A percentile compares a stretch with the other conserved stretches of the same genome.
Evolutionary conservation across 108 stramenopile species (phyloP).

Genomic region (Cylindrotheca closterium): DNA sequence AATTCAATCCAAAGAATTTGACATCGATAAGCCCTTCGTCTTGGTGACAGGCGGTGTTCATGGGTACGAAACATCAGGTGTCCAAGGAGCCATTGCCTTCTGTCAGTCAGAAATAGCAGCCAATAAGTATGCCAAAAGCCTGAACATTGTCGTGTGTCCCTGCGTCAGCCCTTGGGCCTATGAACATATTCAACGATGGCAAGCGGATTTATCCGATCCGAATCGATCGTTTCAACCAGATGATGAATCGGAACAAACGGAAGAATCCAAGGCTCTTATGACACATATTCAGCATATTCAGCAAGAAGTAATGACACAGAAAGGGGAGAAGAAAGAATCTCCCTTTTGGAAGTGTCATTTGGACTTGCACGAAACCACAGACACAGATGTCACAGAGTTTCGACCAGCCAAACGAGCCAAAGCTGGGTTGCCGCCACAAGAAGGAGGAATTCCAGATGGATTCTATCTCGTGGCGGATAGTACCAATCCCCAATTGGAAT

Average conservation of each 20-base stretch:
- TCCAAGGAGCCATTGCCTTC: constrained; percentile 65
- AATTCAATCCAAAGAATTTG: constrained; percentile 29
- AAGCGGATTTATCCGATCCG: constrained; percentile 47
- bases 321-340: constrained; percentile 37
- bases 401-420: constrained; percentile 61
- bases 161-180: constrained; percentile 74
- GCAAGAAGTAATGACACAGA: constrained; percentile 14
- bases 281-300: constrained; percentile 20
- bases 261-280: constrained; percentile 53
- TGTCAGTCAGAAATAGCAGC: constrained; percentile 31
- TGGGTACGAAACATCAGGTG: constrained; percentile 80
- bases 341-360: constrained; percentile 55
- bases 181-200: constrained; percentile 71
- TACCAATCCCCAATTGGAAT: constrained; percentile 28
- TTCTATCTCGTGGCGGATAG: constrained; percentile 59
- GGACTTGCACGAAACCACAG: constrained; percentile 83
- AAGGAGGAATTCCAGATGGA: constrained; percentile 68
- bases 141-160: constrained; percentile 60
- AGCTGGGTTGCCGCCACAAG: constrained; percentile 32
- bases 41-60: constrained; percentile 79
- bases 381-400: constrained; percentile 75
- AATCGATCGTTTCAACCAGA: constrained; percentile 53
- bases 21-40: constrained; percentile 17
- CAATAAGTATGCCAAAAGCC: constrained; percentile 23
- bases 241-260: constrained; percentile 25